Evolutionary conservation across 2,329 filamentous ascomycete genomes (phyloP), one percentile per base, ranked within the genome.

Genomic region (Cadophora malorum): DNA sequence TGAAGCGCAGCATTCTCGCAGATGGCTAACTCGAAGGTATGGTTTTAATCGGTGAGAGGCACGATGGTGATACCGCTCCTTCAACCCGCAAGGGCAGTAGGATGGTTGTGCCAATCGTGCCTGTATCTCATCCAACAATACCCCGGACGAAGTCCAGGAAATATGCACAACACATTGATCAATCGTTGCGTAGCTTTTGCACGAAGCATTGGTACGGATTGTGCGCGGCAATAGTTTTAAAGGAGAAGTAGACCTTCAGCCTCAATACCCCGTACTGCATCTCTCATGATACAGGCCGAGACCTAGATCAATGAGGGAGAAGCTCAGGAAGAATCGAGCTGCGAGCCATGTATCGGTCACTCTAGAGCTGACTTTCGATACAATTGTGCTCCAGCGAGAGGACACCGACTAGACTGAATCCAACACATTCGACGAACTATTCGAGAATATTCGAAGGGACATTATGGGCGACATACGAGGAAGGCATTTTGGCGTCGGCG

Each of bases 1-100:
- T 90, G 87, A 84, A 90, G 85, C 83, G 92, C 92, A 88, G 90
- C 92, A 95, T 96, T 96, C 92, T 94, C 90, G 83, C 89, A 88
- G 87, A 70, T 91, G 90, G 88, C 87, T 89, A 84, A 94, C 92
- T 94, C 92, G 91, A 92, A 83, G 82, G 81, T 82, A 77, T 91
- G 72, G 71, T 84, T 94, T 95, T 94, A 75, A 91, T 93, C 89
- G 83, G 89, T 93, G 91, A 93, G 87, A 76, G 77, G 71, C 61
- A 68, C 66, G 69, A 58, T 35, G 69, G 69, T 75, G 23, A 61
- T 67, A 71, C 74, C 70, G 70, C 72, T 74, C 64, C 73, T 69
- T 74, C 64, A 70, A 68, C 67, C 71, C 66, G 70, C 50, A 25
- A 70, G 67, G 50, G 64, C 52, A 71, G 64, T 63, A 66, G 53